Percentiles rank a stretch among this genome's conserved stretches.
Conservation (phyloP, 768 basidiomycete genomes). For the Mycena vitilis region DNA sequence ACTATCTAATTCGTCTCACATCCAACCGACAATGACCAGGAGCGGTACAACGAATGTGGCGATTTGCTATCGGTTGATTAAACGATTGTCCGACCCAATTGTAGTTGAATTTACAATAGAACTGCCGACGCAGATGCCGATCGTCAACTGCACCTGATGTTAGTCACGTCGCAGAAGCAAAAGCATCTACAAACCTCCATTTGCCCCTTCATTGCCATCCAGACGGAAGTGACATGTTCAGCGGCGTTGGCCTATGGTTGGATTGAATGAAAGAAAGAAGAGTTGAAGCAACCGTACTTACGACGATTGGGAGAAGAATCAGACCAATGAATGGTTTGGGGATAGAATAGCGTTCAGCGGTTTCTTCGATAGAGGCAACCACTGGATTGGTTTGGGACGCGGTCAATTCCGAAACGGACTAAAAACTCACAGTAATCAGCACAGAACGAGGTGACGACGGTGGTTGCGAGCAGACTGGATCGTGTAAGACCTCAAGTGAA, state of each 20-base stretch:
- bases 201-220: slow-evolving; percentile 85
- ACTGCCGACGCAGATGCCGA: slow-evolving; percentile 83
- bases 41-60: slow-evolving; percentile 88
- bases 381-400: slow-evolving; percentile 58
- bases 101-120: slow-evolving; percentile 68
- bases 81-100: neutral
- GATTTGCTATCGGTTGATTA: slow-evolving; percentile 69
- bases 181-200: slow-evolving; percentile 53
- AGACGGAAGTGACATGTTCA: slow-evolving; percentile 87
- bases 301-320: slow-evolving; percentile 89
- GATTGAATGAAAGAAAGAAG: slow-evolving; percentile 5
- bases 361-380: slow-evolving; percentile 93
- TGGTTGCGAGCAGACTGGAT: slow-evolving; percentile 74
- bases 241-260: slow-evolving; percentile 76
- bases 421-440: slow-evolving; percentile 81
- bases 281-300: slow-evolving; percentile 46
- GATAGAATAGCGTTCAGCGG: slow-evolving; percentile 81
- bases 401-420: neutral
- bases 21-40: slow-evolving; percentile 91
- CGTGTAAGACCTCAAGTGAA: slow-evolving; percentile 4
- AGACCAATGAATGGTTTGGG: slow-evolving; percentile 89
- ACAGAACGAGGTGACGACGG: slow-evolving; percentile 87
- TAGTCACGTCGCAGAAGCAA: neutral
- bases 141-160: slow-evolving; percentile 62
- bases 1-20: slow-evolving; percentile 55